These are phyloP conservation scores for Colletotrichum sp. DNA, from an alignment of 2,329 filamentous ascomycete genomes.

Conservation along the genomic window DNA sequence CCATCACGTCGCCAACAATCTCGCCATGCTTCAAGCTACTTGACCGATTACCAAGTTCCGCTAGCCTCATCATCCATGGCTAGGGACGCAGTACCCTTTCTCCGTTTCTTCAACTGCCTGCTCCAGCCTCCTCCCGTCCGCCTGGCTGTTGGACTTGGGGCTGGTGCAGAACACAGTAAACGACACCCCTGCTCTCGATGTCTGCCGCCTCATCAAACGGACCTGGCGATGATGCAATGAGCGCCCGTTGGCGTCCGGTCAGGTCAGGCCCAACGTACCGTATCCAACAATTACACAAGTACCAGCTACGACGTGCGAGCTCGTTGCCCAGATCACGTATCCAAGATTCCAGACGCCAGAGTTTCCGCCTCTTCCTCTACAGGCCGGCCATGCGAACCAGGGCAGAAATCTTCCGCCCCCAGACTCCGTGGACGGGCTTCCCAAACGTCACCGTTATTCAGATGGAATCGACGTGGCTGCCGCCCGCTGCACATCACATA, in stretches of 20 bases:
- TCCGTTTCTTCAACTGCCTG: background rate
- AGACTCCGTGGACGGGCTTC: background rate
- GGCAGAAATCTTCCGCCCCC: background rate
- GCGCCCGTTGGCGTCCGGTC: background rate
- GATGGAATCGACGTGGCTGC: constrained; percentile 13
- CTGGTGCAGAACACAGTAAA: background rate
- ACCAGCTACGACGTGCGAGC: background rate
- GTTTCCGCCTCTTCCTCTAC: background rate
- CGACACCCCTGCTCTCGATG: background rate
- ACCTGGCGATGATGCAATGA: background rate
- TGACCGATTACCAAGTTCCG: background rate
- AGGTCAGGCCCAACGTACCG: background rate
- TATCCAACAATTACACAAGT: background rate
- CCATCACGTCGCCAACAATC: background rate
- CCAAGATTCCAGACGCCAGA: background rate
- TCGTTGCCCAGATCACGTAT: background rate
- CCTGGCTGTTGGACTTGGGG: background rate
- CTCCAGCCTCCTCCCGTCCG: background rate
- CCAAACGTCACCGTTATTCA: constrained; percentile 15
- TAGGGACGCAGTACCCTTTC: background rate
- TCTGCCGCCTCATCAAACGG: background rate
- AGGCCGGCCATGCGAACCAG: constrained; percentile 9
- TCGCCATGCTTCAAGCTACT: background rate
- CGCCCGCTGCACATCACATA: background rate
- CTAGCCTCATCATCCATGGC: background rate